Evolutionary conservation across 2,329 filamentous ascomycete genomes (phyloP), one percentile per base, ranked within the genome.

Genomic region (Trichoderma sp.): DNA sequence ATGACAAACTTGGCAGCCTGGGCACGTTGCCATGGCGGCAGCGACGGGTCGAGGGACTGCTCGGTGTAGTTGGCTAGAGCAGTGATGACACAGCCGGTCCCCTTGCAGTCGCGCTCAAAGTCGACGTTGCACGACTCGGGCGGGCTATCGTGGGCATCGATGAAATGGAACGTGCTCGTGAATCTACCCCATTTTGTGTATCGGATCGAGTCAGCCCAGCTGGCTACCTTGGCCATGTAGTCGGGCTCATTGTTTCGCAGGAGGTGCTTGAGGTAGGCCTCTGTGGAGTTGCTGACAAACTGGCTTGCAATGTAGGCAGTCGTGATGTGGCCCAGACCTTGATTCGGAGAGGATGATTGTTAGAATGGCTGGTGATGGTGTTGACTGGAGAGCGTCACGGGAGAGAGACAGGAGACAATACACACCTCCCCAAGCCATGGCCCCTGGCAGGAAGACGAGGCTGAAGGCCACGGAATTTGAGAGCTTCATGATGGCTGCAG

Each of bases 1-100:
- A 90, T 80, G 71, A 91, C 84, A 78, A 92, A 92, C 82, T 91
- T 91, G 77, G 88, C 87, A 3, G 90, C 90, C 80, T 90, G 86
- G 65, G 83, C 83, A 63, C 86, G 84, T 73, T 85, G 83, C 79
- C 81, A 84, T 3, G 79, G 76, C 34, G 79, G 80, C 63, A 91
- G 77, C 6, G 75, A 69, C 8, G 81, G 73, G 75, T 90, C 85
- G 39, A 87, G 80, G 14, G 88, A 78, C 73, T 88, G 85, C 30
- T 81, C 76, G n/a, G 88, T 91, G 80, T 90, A 90, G 82, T 90
- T 90, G 73, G 84, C 83, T 68, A 90, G 82, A 5, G 89, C 87
- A 72, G 82, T 87, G 70, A 92, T 85, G 60, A 92, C 83, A 81
- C 90, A 92, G n/a, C 89, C 89, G 12, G 81, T 82, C 11, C 80